Base-by-base conservation (phyloP, 2,329 filamentous ascomycete species). In the Colletotrichum tropicale region DNA sequence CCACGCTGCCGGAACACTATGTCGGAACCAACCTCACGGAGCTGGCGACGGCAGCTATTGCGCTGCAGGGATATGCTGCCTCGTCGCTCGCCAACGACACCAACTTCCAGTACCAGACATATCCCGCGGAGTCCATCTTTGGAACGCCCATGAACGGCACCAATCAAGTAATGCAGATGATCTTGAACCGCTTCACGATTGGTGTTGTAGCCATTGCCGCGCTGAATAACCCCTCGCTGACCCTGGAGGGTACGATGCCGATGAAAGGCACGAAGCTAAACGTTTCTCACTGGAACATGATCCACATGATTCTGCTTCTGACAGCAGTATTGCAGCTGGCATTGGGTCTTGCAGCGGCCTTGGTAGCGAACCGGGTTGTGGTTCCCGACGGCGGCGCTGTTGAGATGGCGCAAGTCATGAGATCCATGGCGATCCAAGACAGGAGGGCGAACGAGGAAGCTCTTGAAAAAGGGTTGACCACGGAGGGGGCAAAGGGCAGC, bases 111-210 rank as follows among this genome's bases (percentile, higher is more conserved):
- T 84, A 81, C 60, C 85, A 87, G 77, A 84, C 83, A 12, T 89
- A 88, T 66, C 87, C 87, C 0, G 80, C 83, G 30, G 84, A 87
- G 66, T 84, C 84, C 2, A 74, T 81, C 6, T 87, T 84, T 66
- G 87, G 87, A 3, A 48, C 56, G 0, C 79, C 83, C 4, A 68
- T 78, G 15, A 70, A 80, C 15, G 87, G 87, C 2, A 76, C 78
- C 28, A 55, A 60, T 0, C 34, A 79, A 0, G 70, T 68, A 0
- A 86, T 90, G 80, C 87, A 83, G 5, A 79, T 78, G 10, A 67
- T 81, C 8, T 80, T 87, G 18, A 79, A 84, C 1, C 77, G 81
- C 2, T 89, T 85, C 67, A 80, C 84, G 5, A 79, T 84, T 0
- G 85, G 85, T 3, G 83, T 85, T 8, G 75, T 86, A 2, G 83